Evolutionary conservation across 345 rosid species (phyloP).

Genomic region (Erodium maritimum): DNA sequence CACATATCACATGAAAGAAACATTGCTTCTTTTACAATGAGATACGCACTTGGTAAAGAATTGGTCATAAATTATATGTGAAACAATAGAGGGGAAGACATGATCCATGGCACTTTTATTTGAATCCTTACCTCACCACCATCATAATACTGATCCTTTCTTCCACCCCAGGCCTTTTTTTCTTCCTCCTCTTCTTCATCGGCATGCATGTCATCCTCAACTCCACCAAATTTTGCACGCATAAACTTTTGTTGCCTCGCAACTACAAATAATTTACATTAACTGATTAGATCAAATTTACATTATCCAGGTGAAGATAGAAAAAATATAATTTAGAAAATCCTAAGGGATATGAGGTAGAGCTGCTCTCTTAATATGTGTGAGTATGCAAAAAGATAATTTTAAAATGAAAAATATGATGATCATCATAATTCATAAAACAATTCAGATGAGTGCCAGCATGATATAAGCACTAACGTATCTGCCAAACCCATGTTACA

Average conservation of each 20-base stretch:
- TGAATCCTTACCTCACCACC: slow-evolving; percentile 47
- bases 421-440: neutral
- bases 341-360: neutral
- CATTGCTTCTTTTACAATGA: neutral
- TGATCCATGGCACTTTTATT: neutral
- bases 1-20: neutral
- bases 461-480: too few relatives aligned
- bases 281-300: neutral
- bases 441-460: neutral
- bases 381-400: neutral
- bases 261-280: slow-evolving; percentile 26
- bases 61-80: neutral
- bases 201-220: slow-evolving; percentile 57
- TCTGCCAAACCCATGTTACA: neutral
- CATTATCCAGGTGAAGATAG: too few relatives aligned
- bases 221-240: slow-evolving; percentile 48
- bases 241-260: slow-evolving; percentile 49
- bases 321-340: too few relatives aligned
- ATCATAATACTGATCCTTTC: slow-evolving; percentile 26
- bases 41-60: neutral
- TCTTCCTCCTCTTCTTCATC: slow-evolving; percentile 42
- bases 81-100: neutral
- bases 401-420: neutral
- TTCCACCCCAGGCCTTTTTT: slow-evolving; percentile 40
- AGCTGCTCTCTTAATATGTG: neutral